Evolutionary conservation across 2,329 filamentous ascomycete genomes (phyloP).

Genomic region (Camillea tinctor): DNA sequence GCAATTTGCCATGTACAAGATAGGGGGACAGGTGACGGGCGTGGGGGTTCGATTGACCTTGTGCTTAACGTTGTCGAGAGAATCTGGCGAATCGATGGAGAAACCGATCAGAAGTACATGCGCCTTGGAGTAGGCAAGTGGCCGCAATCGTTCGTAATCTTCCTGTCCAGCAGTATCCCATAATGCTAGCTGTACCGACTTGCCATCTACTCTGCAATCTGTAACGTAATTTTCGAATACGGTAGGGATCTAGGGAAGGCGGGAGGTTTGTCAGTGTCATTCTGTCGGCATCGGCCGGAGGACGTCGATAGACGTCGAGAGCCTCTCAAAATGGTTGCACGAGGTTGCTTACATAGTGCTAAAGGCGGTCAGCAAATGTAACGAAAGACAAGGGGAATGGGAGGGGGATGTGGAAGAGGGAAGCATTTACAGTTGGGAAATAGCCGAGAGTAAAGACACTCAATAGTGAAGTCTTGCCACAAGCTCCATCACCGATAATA

Average conservation of each 20-base stretch:
- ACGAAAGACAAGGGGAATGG: slow-evolving; percentile 5
- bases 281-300: slow-evolving; percentile 3
- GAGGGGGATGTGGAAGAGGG: slow-evolving; percentile 4
- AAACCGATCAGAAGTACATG: slow-evolving; percentile 97
- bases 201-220: slow-evolving; percentile 96
- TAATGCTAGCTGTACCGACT: slow-evolving; percentile 94
- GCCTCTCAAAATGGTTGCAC: neutral
- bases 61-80: slow-evolving; percentile 95
- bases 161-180: slow-evolving; percentile 99
- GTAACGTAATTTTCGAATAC: slow-evolving; percentile 99
- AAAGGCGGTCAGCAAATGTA: slow-evolving; percentile 29
- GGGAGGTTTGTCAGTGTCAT: slow-evolving; percentile 14
- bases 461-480: slow-evolving; percentile 94
- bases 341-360: slow-evolving; percentile 57
- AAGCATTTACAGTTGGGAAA: slow-evolving; percentile 82
- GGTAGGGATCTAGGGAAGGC: slow-evolving; percentile 70
- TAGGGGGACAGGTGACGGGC: neutral
- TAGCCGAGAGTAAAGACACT: slow-evolving; percentile 98
- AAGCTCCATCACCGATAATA: slow-evolving; percentile 65
- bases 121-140: slow-evolving; percentile 93
- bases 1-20: neutral
- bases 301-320: slow-evolving; percentile 2
- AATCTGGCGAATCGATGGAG: slow-evolving; percentile 91
- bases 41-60: slow-evolving; percentile 60
- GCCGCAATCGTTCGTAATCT: slow-evolving; percentile 94